Evolutionary conservation across 768 basidiomycete species (phyloP).

Genomic region (Agrocybe pediades): DNA sequence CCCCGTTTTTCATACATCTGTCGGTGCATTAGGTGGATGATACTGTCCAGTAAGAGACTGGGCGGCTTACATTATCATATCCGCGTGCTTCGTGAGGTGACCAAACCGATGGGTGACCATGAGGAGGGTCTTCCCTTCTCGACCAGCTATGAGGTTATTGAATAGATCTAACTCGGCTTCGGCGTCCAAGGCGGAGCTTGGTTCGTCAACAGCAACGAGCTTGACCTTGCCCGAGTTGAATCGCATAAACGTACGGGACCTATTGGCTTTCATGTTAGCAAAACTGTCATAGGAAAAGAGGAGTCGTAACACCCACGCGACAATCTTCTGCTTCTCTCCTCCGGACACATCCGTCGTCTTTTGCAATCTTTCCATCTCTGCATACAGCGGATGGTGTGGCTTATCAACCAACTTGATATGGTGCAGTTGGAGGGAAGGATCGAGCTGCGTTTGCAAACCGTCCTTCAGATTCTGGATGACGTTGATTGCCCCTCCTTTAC

Average conservation of each 20-base stretch:
- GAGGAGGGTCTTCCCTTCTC: constrained; percentile 54
- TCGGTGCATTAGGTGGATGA: neutral
- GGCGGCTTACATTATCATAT: constrained; percentile 50
- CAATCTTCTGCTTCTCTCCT: constrained; percentile 51
- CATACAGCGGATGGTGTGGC: constrained; percentile 25
- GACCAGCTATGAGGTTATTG: constrained; percentile 32
- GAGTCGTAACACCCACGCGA: constrained; percentile 39
- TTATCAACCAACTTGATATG: constrained; percentile 33
- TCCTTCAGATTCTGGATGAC: constrained; percentile 39
- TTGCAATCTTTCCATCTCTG: constrained; percentile 23
- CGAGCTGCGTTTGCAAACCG: constrained; percentile 39
- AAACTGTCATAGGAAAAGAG: constrained; percentile 4
- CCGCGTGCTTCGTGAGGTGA: constrained; percentile 48
- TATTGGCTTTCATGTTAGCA: too few relatives aligned
- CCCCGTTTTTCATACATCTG: constrained; percentile 48
- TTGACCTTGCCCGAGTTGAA: constrained; percentile 39
- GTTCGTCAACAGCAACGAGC: constrained; percentile 60
- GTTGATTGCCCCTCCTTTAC: constrained; percentile 39
- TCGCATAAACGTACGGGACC: constrained; percentile 50
- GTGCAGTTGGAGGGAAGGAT: constrained; percentile 28
- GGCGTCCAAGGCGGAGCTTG: constrained; percentile 58
- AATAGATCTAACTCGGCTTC: constrained; percentile 53
- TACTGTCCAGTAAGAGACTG: neutral
- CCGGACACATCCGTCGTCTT: constrained; percentile 37
- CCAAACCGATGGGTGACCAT: constrained; percentile 60